Percentiles rank a stretch among this genome's conserved stretches.
Conservation (phyloP, 345 rosid species). For the Turnera subulata region DNA sequence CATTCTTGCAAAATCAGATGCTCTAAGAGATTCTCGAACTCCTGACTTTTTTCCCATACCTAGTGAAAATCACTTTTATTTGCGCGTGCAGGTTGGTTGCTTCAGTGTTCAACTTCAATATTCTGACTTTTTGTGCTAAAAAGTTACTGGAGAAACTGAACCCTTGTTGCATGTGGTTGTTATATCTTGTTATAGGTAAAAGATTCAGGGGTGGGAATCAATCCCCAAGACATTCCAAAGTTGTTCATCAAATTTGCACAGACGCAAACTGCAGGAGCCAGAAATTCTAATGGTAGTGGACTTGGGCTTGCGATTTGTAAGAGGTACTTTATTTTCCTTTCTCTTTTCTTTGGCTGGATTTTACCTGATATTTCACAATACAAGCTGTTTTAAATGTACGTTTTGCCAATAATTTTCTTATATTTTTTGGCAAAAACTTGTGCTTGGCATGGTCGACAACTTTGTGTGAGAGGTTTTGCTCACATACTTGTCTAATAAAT, state of each 20-base stretch:
- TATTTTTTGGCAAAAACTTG: not conserved
- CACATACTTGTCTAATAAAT: not conserved
- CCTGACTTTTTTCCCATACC: conserved; percentile 61
- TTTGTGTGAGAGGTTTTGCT: not conserved
- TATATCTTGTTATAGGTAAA: conserved; percentile 57
- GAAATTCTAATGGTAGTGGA: conserved; percentile 82
- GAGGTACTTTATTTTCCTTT: conserved; percentile 46
- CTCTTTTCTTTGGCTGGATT: not conserved
- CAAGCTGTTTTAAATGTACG: not conserved
- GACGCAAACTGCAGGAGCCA: conserved; percentile 54
- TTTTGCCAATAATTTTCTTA: not conserved
- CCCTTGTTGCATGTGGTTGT: not conserved
- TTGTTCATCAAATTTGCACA: conserved; percentile 89
- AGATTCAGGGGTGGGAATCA: conserved; percentile 84
- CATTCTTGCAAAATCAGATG: conserved; percentile 67
- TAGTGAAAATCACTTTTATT: conserved; percentile 71
- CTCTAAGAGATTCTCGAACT: conserved; percentile 52
- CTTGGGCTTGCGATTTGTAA: conserved; percentile 98
- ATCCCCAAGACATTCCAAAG: conserved; percentile 83
- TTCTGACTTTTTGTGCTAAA: not conserved
- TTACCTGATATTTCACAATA: not conserved
- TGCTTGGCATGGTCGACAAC: not conserved
- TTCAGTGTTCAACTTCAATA: conserved; percentile 10
- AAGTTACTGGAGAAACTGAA: not conserved
- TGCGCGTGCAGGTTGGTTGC: conserved; percentile 79